Evolutionary conservation across 2,329 filamentous ascomycete species (phyloP), one percentile per base, ranked within the genome.

Genomic region (Clarireedia sp.): DNA sequence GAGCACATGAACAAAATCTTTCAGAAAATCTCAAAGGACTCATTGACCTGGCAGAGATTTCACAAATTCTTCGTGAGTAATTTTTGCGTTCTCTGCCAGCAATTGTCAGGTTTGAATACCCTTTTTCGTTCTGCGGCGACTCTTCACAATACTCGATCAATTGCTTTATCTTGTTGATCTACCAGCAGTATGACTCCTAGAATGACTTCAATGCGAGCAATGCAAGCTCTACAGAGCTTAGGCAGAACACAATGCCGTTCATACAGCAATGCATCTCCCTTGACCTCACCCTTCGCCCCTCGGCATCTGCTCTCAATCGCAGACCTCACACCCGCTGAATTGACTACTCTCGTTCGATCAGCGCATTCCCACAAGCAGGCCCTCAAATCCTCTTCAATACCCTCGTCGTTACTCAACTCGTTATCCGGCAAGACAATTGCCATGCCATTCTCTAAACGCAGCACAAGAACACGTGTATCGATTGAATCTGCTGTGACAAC

Each of bases 391-490:
- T 81, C 82, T 46, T 75, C 79, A 53, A 73, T 81, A 48, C 82
- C 86, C 3, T 70, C 74, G 50, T 74, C 77, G 44, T 74, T 95
- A 54, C 74, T 78, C 53, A 77, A 78, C 41, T 75, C 81, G 10
- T 74, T 99, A 60, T 73, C 80, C 0, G 88, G 89, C 51, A 83
- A 89, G 71, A 91, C 90, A 0, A 82, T 99, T 33, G 92, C 94
- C 62, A 87, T 99, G 84, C 89, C 95, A 78, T 99, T 99, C 77
- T 95, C 81, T 78, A 99, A 99, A 75, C 85, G 91, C 63, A 95
- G 88, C 66, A 99, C 94, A 12, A 83, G 94, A 58, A 99, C 94
- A 12, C 85, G 94, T 59, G 86, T 99, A 33, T 96, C 90, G 1
- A 96, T 91, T 1, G 94, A 99, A 75, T 87, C 87, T 7, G 94